Evolutionary conservation across 1,139 yeast species (phyloP), one percentile per base, ranked within the genome.

Genomic region (Kurtzmaniella quercitrusa): DNA sequence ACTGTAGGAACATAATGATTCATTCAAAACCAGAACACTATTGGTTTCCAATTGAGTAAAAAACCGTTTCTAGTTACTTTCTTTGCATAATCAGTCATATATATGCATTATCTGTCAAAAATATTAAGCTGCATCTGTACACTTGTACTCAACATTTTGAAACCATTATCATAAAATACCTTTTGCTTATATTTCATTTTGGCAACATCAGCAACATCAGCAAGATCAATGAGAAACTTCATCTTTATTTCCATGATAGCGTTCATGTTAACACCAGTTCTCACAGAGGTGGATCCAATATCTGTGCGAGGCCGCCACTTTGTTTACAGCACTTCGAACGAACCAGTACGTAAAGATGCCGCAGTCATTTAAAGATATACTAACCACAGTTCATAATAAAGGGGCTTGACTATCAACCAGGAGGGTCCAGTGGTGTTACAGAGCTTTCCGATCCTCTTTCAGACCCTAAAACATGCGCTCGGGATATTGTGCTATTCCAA

Each of bases 351-450:
- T 67, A 21, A 3, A 28, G 3, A 26, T n/a, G 23, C 6, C 16
- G 11, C 23, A 16, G 12, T 40, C 42, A 45, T 44, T 42, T 49
- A 47, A 14, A 30, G 40, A 38, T 35, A 28, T 40, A 46, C 51
- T 50, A 46, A 52, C 50, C 37, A 20, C 45, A 82, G 86, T 93
- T 93, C 57, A 83, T 77, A 54, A 52, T 52, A 4, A 82, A 78
- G 57, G 96, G 96, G 26, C 74, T 73, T 11, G 96, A 88, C 57
- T 88, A 88, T 57, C 96, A 88, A 59, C 95, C 95, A 0, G 95
- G 95, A 19, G 96, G 95, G 1, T 80, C 95, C 0, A 82, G 95
- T 0, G 84, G 78, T 0, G 76, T 76, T 5, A 76, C 77, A 34
- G 66, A 61, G 2, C 49, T 55, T 7, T 58, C 58, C 12, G 96